Conservation (phyloP, 169 alveolate genomes). For the Plasmodium chabaudi region DNA sequence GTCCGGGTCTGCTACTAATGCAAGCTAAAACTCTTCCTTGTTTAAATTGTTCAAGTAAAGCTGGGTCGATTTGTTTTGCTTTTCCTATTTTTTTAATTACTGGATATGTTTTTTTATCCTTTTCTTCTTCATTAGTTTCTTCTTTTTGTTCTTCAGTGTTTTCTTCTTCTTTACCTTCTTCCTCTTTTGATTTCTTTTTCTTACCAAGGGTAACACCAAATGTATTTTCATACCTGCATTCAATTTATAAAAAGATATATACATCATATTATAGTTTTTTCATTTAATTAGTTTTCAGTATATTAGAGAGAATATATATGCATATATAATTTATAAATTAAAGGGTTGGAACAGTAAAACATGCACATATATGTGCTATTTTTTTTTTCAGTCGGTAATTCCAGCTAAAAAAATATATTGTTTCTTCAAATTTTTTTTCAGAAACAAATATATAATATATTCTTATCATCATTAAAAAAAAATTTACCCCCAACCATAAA, state of each 20-base stretch:
- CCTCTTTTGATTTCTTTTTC: slow-evolving; percentile 76
- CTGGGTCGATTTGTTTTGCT: slow-evolving; percentile 86
- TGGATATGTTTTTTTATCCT: slow-evolving; percentile 76
- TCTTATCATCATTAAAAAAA: slow-evolving; percentile 47
- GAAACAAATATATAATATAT: slow-evolving; percentile 24
- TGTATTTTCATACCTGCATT: slow-evolving; percentile 77
- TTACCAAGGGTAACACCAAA: slow-evolving; percentile 75
- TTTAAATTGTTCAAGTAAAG: slow-evolving; percentile 96
- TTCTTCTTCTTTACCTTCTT: slow-evolving; percentile 76
- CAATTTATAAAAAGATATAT: not conserved
- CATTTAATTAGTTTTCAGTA: too few species aligned
- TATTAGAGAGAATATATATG: too few species aligned
- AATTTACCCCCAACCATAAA: not conserved
- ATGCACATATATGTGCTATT: not conserved
- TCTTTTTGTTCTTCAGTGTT: slow-evolving; percentile 83
- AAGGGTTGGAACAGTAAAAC: too few species aligned
- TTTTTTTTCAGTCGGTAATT: slow-evolving; percentile 77
- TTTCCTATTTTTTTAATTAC: slow-evolving; percentile 84
- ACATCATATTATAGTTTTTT: too few species aligned
- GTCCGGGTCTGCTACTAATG: slow-evolving; percentile 98
- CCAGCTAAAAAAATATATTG: slow-evolving; percentile 63
- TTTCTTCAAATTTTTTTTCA: slow-evolving; percentile 40
- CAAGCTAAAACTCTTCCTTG: slow-evolving; percentile 98
- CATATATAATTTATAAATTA: too few species aligned
- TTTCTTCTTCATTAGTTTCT: slow-evolving; percentile 80